Evolutionary conservation across 352 stramenopile species (phyloP).

Genomic region (Plasmopara viticola): DNA sequence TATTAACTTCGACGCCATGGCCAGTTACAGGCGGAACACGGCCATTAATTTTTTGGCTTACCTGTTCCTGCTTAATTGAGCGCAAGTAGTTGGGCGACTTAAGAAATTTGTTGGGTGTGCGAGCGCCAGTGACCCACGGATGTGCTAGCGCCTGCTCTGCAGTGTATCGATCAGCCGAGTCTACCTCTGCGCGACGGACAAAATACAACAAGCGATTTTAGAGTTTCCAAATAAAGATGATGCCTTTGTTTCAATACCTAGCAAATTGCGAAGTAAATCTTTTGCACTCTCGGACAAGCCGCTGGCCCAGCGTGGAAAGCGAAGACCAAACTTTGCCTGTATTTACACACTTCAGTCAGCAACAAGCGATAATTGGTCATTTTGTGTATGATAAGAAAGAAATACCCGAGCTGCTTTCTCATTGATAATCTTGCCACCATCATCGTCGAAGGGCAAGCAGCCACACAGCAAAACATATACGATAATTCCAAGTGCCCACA

Average conservation of each 20-base stretch:
- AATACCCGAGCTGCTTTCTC: conserved; percentile 64
- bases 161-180: conserved; percentile 70
- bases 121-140: conserved; percentile 80
- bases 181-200: conserved; percentile 42
- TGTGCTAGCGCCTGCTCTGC: conserved; percentile 77
- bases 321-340: conserved; percentile 90
- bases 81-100: conserved; percentile 84
- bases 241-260: conserved; percentile 28
- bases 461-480: conserved; percentile 97
- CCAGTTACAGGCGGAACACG: conserved; percentile 13
- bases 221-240: not conserved
- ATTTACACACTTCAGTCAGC: conserved; percentile 16
- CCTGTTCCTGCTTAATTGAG: conserved; percentile 70
- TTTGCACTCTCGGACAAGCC: conserved; percentile 81
- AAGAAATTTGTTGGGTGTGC: conserved; percentile 82
- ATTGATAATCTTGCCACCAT: conserved; percentile 83
- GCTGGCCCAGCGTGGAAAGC: conserved; percentile 92
- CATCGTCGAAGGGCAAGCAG: conserved; percentile 97
- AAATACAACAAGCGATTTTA: not conserved
- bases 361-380: not conserved
- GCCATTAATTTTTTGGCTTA: conserved; percentile 32
- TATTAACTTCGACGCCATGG: conserved; percentile 14
- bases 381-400: not conserved
- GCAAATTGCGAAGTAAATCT: conserved; percentile 73
- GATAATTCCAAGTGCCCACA: conserved; percentile 98